Base-by-base conservation (phyloP, 208 protist species). In the Leptomonas seymouri region DNA sequence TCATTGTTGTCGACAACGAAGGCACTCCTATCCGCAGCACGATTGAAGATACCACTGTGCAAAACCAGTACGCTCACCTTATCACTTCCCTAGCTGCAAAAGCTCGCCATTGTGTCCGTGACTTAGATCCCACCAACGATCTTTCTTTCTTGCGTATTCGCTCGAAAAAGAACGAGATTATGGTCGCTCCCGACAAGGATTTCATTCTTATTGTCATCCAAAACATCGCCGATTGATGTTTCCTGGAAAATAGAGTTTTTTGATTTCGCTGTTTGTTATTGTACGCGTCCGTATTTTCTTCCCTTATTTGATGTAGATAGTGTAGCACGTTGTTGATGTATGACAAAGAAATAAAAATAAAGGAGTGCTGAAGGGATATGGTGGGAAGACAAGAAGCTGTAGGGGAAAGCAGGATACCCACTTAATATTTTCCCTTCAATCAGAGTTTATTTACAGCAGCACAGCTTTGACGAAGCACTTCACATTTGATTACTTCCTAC, bases 111-210 rank as follows among this genome's bases (percentile, higher is more conserved):
- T 97, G 90, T 36, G 92, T 99, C 28, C 91, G 95, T 41, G 97
- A 99, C 72, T 74, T 99, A 60, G 97, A 99, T 79, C 96, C 97
- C 0, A 97, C 96, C 36, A 98, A 99, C 70, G 97, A 98, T 68
- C 80, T 99, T 12, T 98, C 93, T 3, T 99, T 99, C 64, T 73
- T 99, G 49, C 85, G 97, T 7, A 95, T 99, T 50, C 85, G 97
- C 9, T 97, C 93, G 30, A 98, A 98, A 74, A 98, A 98, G 71
- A 97, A 98, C 64, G 97, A 99, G 80, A 98, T 98, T 39, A 98
- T 99, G 97, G 93, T 99, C 5, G 93, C 93, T 42, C 96, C 97
- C 23, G 87, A 95, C 51, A 94, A 96, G 54, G 90, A 97, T 39
- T 97, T 94, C 78, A 92, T 91, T 50, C 80, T 97, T 48, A 97